Base-by-base conservation (phyloP, 2,329 filamentous ascomycete species). In the Verticillium longisporum region DNA sequence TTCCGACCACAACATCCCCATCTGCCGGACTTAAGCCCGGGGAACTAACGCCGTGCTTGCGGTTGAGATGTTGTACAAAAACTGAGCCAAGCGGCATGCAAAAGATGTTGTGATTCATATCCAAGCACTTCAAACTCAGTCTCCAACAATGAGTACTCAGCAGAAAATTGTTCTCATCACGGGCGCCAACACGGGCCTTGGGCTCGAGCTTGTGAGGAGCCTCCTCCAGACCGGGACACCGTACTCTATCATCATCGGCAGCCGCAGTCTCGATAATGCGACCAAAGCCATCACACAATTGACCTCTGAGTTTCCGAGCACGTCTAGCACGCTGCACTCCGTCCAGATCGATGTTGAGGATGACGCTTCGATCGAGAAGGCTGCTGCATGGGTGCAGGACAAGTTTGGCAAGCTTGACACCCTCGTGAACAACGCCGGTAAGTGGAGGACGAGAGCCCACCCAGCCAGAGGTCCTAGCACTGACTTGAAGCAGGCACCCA, bases 381-480 rank as follows among this genome's bases (percentile, higher is more conserved):
- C 69, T 13, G 34, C 34, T 13, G 34, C 13, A 13, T 36, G 34
- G 34, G 34, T 36, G 13, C 37, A 61, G 34, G 57, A 55, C 2
- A 65, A 65, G 2, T 61, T 61, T 21, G 67, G 62, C 15, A 59
- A 36, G 34, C 34, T 69, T 6, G 67, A 69, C 36, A 60, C 65
- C 21, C 63, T 71, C 5, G 66, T 77, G 34, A 68, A 75, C 56
- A 77, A 77, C 58, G 74, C 63, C 0, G 67, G 67, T 41, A 60
- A 33, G 55, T 61, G 13, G 4, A 26, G 26, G 26, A 26, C 26
- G 26, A 13, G 10, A 3, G 32, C 36, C 38, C 7, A 21, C 65
- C 62, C 32, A 3, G 26, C 26, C 26, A 26, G 26, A 26, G 26
- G 26, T 26, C 26, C 4, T n/a, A 13, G 1, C 34, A 36, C 34